phyloP scores from a whole-genome alignment of 441 rosid species.

The Corymbia calophylla region DNA sequence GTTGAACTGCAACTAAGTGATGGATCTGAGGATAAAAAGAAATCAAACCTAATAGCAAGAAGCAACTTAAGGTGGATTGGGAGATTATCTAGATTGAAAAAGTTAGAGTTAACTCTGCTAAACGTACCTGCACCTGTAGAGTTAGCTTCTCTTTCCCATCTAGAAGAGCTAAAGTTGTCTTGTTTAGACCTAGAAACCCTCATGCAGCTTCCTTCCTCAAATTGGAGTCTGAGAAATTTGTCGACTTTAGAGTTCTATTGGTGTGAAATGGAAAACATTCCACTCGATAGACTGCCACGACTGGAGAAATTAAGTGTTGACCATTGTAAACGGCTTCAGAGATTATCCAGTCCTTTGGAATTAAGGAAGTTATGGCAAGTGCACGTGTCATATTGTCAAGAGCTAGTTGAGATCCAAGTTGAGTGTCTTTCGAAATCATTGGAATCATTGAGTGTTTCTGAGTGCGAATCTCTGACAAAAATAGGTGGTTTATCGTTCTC shows the following conservation, averaged over 20 bases:
- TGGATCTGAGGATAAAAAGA: fast-evolving
- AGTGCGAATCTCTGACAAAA: fast-evolving
- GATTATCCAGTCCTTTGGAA: no score
- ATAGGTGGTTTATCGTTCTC: fast-evolving
- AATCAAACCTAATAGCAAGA: not conserved
- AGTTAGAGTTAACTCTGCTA: fast-evolving
- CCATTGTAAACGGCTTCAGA: fast-evolving
- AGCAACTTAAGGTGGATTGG: no score
- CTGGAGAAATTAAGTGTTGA: no score
- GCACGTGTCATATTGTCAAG: no score
- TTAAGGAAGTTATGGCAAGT: no score
- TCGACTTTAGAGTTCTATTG: fast-evolving
- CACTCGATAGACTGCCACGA: fast-evolving
- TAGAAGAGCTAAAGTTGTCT: no score
- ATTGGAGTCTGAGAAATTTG: no score
- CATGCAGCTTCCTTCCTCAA: no score
- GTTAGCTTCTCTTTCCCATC: no score
- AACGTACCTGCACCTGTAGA: fast-evolving
- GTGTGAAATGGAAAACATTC: fast-evolving
- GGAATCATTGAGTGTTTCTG: fast-evolving
- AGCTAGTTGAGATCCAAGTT: no score
- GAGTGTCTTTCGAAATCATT: fast-evolving
- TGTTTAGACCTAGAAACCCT: fast-evolving
- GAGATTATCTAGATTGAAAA: no score
- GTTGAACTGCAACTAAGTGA: not conserved